Evolutionary conservation across 495 filamentous ascomycete species (phyloP).

Genomic region (Platismatia glauca): DNA sequence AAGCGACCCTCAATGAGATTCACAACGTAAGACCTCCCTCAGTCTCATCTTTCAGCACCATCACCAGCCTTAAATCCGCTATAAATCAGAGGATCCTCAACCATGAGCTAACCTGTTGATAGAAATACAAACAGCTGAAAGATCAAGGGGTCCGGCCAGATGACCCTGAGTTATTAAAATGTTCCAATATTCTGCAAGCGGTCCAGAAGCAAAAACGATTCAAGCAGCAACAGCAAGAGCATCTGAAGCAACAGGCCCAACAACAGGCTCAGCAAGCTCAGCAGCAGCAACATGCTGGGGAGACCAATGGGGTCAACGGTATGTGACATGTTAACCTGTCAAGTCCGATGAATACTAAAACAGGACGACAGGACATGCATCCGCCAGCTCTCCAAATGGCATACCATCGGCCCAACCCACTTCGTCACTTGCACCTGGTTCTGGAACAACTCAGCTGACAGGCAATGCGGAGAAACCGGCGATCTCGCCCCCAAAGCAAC

Average conservation of each 20-base stretch:
- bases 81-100: background rate
- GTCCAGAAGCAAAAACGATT: conserved; percentile 55
- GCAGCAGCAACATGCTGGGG: conserved; percentile 31
- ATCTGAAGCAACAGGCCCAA: conserved; percentile 34
- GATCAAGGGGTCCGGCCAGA: conserved; percentile 58
- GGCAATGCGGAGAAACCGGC: conserved; percentile 24
- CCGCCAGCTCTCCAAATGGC: conserved; percentile 25
- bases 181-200: conserved; percentile 53
- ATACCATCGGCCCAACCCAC: conserved; percentile 33
- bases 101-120: conserved; percentile 3
- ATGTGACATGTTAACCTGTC: conserved; percentile 12
- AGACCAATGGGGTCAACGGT: conserved; percentile 46
- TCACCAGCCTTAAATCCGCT: background rate
- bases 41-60: background rate
- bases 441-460: conserved; percentile 24
- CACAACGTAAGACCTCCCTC: conserved; percentile 42
- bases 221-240: conserved; percentile 37
- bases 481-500: conserved; percentile 22
- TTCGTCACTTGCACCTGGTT: conserved; percentile 26
- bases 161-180: conserved; percentile 75
- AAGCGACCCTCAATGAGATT: conserved; percentile 54
- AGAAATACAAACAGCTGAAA: conserved; percentile 82
- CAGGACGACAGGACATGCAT: conserved; percentile 21
- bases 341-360: background rate
- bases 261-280: conserved; percentile 40